Conservation (phyloP, 2,329 filamentous ascomycete species). For the Aspergillus ochraceus region DNA sequence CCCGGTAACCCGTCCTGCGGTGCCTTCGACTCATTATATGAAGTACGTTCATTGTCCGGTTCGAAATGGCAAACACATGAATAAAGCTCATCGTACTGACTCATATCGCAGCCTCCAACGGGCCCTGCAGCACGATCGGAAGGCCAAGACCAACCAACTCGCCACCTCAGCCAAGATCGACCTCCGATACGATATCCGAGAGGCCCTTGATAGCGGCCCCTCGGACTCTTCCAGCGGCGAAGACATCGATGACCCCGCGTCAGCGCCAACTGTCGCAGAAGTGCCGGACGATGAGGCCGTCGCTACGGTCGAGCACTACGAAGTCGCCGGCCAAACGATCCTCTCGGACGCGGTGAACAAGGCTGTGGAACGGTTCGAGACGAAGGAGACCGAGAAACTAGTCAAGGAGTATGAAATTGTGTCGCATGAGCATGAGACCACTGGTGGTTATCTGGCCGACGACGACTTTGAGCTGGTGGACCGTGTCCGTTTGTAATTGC, state of each 20-base stretch:
- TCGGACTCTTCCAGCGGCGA: conserved; percentile 36
- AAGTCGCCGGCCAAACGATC: conserved; percentile 57
- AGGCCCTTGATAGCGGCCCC: conserved; percentile 28
- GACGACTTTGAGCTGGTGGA: conserved; percentile 47
- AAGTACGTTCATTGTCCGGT: conserved; percentile 14
- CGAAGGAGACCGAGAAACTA: conserved; percentile 60
- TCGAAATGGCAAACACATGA: not conserved
- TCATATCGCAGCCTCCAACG: conserved; percentile 7
- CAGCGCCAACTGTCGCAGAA: conserved; percentile 47
- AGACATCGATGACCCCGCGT: conserved; percentile 38
- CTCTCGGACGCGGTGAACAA: conserved; percentile 57
- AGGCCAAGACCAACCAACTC: conserved; percentile 17
- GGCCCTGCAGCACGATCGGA: conserved; percentile 11
- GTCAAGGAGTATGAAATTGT: conserved; percentile 62
- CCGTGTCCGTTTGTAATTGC: conserved; percentile 27
- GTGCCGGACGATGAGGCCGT: conserved; percentile 45
- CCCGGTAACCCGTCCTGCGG: conserved; percentile 19
- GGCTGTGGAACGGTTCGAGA: conserved; percentile 61
- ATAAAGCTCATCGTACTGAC: not conserved
- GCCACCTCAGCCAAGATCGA: conserved; percentile 20
- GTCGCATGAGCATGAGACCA: conserved; percentile 39
- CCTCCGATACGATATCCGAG: conserved; percentile 34
- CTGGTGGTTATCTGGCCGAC: conserved; percentile 28
- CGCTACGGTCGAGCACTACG: conserved; percentile 54
- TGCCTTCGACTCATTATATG: conserved; percentile 15